Percentiles rank a stretch among this genome's conserved stretches.
Evolutionary conservation across 1,139 yeast species (phyloP).

Genomic region (Yarrowia galli): DNA sequence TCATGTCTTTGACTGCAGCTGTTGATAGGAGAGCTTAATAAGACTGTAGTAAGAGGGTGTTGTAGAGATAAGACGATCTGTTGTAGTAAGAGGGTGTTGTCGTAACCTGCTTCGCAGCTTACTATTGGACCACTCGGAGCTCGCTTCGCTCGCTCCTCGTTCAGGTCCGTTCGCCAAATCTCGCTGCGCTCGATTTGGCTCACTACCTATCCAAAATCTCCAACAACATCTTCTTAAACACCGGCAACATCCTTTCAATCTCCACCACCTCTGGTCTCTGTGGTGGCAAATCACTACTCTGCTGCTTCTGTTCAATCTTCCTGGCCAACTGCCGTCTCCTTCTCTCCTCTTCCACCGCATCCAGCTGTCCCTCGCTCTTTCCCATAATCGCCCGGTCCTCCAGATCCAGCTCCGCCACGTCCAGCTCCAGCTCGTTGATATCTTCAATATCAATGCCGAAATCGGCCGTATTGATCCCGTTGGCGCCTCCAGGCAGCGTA

Average conservation of each 20-base stretch:
- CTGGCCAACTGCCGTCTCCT: slow-evolving; percentile 42
- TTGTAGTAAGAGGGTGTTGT: no score
- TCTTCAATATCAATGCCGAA: slow-evolving; percentile 31
- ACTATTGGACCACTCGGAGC: no score
- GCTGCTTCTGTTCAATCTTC: slow-evolving; percentile 41
- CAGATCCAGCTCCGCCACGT: slow-evolving; percentile 33
- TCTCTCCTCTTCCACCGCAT: slow-evolving; percentile 41
- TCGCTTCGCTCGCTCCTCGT: background rate
- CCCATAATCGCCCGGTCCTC: slow-evolving; percentile 28
- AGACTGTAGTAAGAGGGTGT: no score
- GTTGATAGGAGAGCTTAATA: no score
- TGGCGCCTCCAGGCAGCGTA: slow-evolving; percentile 27
- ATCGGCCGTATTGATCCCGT: slow-evolving; percentile 7
- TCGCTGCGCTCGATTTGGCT: no score
- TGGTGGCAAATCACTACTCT: slow-evolving; percentile 43
- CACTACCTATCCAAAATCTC: slow-evolving; percentile 39
- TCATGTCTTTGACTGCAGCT: no score
- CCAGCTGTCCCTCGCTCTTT: slow-evolving; percentile 37
- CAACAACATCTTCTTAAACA: slow-evolving; percentile 44
- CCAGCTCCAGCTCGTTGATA: slow-evolving; percentile 29
- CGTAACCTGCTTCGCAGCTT: no score
- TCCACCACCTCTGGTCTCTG: slow-evolving; percentile 48
- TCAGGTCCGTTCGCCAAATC: background rate
- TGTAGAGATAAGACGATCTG: no score
- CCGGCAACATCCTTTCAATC: slow-evolving; percentile 46